Conservation (phyloP, 345 rosid genomes). For the Corchorus olitorius region DNA sequence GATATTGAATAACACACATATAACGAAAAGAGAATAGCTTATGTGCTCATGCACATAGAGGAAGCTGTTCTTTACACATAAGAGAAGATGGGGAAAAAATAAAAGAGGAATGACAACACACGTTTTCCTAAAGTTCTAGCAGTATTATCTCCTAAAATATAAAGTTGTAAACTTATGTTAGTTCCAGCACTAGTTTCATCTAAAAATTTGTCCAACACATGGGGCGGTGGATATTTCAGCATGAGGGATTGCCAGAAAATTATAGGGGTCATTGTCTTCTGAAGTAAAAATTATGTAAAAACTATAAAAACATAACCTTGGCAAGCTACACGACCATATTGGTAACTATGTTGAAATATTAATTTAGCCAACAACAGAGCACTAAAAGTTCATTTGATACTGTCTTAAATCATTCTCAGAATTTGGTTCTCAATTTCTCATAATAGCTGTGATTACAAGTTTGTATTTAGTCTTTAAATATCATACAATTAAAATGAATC, state of each 20-base stretch:
- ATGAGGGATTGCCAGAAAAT: not conserved
- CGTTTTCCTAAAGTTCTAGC: slow-evolving; percentile 5
- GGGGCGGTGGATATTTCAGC: not conserved
- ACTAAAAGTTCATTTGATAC: too few species aligned
- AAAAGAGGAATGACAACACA: not conserved
- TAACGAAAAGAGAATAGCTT: not conserved
- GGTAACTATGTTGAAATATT: too few species aligned
- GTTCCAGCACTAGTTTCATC: not conserved
- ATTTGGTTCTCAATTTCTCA: too few species aligned
- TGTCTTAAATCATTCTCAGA: too few species aligned
- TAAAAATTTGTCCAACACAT: slow-evolving; percentile 1
- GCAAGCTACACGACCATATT: not conserved
- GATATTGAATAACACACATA: not conserved
- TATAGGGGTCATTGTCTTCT: not conserved
- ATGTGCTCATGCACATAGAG: not conserved
- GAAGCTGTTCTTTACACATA: not conserved
- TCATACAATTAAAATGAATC: too few species aligned
- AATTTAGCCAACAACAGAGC: too few species aligned
- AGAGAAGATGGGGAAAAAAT: not conserved
- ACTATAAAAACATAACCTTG: not conserved
- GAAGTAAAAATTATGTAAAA: not conserved
- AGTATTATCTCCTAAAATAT: not conserved
- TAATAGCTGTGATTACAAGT: too few species aligned
- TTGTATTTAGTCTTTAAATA: too few species aligned
- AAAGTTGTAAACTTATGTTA: not conserved